These are phyloP conservation scores for Fusarium miscanthi DNA, from an alignment of 2,329 filamentous ascomycete genomes.

Conservation along the genomic window DNA sequence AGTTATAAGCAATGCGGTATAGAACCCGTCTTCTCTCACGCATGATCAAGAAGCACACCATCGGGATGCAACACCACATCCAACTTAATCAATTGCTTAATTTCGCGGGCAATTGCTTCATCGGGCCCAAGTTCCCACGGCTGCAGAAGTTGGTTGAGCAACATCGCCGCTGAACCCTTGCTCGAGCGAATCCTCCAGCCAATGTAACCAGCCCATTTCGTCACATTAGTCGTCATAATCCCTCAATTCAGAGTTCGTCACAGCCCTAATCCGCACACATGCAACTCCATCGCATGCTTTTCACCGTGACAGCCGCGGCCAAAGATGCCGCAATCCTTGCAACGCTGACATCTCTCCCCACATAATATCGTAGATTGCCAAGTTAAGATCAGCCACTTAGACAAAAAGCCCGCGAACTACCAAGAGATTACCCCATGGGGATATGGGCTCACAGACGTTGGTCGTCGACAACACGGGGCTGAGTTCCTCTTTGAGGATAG, in stretches of 20 bases:
- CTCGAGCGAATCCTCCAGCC: not conserved
- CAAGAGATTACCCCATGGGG: slow-evolving; percentile 34
- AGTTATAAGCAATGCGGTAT: not conserved
- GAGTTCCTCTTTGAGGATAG: slow-evolving; percentile 39
- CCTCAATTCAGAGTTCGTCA: not conserved
- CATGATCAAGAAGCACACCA: not conserved
- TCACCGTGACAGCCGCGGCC: slow-evolving; percentile 31
- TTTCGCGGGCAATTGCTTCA: not conserved
- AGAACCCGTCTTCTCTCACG: not conserved
- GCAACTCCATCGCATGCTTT: not conserved
- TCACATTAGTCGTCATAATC: slow-evolving; percentile 16
- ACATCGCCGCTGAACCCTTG: not conserved
- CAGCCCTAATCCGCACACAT: slow-evolving; percentile 14
- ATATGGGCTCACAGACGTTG: slow-evolving; percentile 14
- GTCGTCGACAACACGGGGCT: slow-evolving; percentile 10
- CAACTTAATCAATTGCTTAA: not conserved
- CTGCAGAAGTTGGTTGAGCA: not conserved
- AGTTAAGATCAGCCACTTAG: slow-evolving; percentile 21
- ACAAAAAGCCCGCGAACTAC: slow-evolving; percentile 23
- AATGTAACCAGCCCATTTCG: slow-evolving; percentile 6
- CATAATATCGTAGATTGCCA: slow-evolving; percentile 26
- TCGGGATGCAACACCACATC: not conserved
- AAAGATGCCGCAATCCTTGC: slow-evolving; percentile 28
- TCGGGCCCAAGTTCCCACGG: slow-evolving; percentile 1
- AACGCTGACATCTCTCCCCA: slow-evolving; percentile 9